phyloP scores from a whole-genome alignment of 495 filamentous ascomycete species.

The Durotheca rogersii region DNA sequence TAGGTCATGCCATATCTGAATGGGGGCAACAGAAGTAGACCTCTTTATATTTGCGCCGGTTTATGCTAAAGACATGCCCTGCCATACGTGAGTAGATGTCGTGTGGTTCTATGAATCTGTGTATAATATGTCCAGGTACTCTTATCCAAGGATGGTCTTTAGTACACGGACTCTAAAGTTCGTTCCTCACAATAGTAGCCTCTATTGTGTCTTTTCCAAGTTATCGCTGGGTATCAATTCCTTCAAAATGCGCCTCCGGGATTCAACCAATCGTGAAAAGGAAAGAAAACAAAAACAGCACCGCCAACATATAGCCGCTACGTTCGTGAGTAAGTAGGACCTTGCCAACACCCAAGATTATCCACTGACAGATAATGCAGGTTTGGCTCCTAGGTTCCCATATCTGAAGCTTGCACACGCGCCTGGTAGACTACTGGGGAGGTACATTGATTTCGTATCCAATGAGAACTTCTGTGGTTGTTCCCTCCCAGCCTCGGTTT shows the following conservation, averaged over 20 bases:
- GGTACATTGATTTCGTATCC: slow-evolving; percentile 79
- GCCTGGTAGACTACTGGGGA: background rate
- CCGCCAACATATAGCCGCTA: too few relatives aligned
- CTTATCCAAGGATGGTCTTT: background rate
- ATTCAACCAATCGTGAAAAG: background rate
- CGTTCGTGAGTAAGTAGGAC: too few relatives aligned
- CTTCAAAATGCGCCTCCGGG: background rate
- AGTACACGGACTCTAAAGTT: background rate
- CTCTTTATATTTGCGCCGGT: too few relatives aligned
- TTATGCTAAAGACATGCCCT: too few relatives aligned
- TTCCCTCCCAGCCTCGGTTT: slow-evolving; percentile 95
- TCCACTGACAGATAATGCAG: too few relatives aligned
- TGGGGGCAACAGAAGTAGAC: too few relatives aligned
- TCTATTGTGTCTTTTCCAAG: slow-evolving; percentile 16
- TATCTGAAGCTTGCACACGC: background rate
- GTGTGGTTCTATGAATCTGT: too few relatives aligned
- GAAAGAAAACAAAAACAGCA: too few relatives aligned
- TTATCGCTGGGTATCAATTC: slow-evolving; percentile 16
- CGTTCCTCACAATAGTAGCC: background rate
- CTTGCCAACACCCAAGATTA: too few relatives aligned
- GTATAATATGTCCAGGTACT: background rate
- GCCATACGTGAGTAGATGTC: too few relatives aligned
- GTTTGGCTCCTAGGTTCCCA: background rate
- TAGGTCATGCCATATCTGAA: too few relatives aligned
- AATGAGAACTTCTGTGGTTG: slow-evolving; percentile 82